Base-by-base conservation (phyloP, 257 asterid species). In the Plantago major region DNA sequence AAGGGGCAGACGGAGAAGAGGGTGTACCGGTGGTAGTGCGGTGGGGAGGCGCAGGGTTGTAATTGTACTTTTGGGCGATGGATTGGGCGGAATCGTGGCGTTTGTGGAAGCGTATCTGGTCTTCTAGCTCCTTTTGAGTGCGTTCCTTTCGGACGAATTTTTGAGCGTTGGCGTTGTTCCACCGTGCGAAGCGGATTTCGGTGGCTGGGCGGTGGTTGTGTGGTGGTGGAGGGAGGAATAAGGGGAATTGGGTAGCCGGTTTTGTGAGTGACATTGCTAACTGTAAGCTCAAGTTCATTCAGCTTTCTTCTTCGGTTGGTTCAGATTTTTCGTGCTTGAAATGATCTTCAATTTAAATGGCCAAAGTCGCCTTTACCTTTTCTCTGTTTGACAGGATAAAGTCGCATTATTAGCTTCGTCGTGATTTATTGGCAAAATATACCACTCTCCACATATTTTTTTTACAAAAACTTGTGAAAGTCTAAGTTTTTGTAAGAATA, bases 141-240 rank as follows among this genome's bases (percentile, higher is more conserved):
- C 78, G 85, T 28, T 81, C 77, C 3, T 53, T 84, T 46, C 76
- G 84, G 77, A 67, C 69, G 82, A 84, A 84, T 69, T 89, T 84
- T 52, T 83, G 84, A 56, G 99, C 95, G 79, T 84, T 89, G 73
- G 96, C 95, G 80, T 92, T 92, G 95, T 92, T 89, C 99, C 99
- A 92, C 47, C 99, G 85, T 7, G 99, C 81, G 81, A 89, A 86
- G 68, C 95, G 94, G 76, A 89, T 63, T 62, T 82, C 88, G 55
- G 95, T 77, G 64, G 82, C 59, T 9, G 73, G 64, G 22, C 78
- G 86, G 79, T 65, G 80, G 72, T 76, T 77, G 6, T 76, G 74
- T 71, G 75, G 6, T 66, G 78, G 58, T 47, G 83, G 82, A 45
- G 98, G 96, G 42, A 89, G 76, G 48, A 88, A 81, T 13, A 84